These are phyloP conservation scores for Psidium guajava DNA, from an alignment of 345 rosid species.

Conservation along the genomic window DNA sequence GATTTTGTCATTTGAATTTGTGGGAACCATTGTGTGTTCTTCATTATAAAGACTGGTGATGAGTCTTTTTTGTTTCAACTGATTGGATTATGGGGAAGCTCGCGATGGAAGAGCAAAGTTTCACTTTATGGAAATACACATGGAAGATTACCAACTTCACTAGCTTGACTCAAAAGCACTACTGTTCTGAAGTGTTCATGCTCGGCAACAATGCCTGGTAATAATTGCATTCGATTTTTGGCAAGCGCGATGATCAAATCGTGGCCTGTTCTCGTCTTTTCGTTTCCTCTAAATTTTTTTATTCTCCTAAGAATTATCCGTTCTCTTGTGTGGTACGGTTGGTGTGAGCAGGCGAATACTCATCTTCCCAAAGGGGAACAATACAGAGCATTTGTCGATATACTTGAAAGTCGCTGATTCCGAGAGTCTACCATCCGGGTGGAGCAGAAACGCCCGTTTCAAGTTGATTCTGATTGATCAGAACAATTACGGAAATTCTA, in stretches of 20 bases:
- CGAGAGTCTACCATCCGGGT: slow-evolving; percentile 6
- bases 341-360: slow-evolving; percentile 6
- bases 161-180: background rate
- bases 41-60: background rate
- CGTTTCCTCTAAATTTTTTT: background rate
- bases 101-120: background rate
- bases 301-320: slow-evolving; percentile 10
- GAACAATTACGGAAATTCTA: background rate
- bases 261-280: background rate
- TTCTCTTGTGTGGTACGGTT: slow-evolving; percentile 41
- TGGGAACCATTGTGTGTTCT: background rate
- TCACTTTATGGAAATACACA: slow-evolving; percentile 4
- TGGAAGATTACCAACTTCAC: slow-evolving; percentile 17
- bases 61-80: background rate
- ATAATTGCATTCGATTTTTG: background rate
- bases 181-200: slow-evolving; percentile 9
- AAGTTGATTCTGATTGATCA: slow-evolving; percentile 12
- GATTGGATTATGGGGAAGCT: background rate
- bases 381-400: slow-evolving; percentile 9
- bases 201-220: slow-evolving; percentile 11
- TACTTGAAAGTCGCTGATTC: slow-evolving; percentile 18
- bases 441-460: slow-evolving; percentile 12
- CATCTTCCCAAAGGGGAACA: slow-evolving; percentile 13
- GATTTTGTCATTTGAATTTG: background rate
- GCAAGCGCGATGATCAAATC: background rate